Conservation (phyloP, 371 early-diverging fungal species). For the Mucor indicus region DNA sequence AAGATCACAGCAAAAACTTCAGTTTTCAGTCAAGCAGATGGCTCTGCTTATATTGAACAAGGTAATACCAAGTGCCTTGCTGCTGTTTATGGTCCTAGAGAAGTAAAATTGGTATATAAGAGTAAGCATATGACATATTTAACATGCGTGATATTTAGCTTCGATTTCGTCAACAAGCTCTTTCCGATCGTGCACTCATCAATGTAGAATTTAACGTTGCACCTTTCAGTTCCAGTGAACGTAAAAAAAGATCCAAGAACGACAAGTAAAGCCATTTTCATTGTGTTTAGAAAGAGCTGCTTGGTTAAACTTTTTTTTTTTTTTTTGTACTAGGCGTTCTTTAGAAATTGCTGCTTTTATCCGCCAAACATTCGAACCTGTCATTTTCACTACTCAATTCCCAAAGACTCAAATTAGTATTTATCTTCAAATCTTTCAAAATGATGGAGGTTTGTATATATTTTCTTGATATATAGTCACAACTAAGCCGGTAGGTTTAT, state of each 20-base stretch:
- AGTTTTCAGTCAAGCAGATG: slow-evolving; percentile 83
- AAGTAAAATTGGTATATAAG: slow-evolving; percentile 49
- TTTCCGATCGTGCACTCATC: slow-evolving; percentile 80
- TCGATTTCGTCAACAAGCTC: slow-evolving; percentile 52
- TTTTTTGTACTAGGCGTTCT: slow-evolving; percentile 57
- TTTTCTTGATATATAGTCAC: neutral
- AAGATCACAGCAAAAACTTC: slow-evolving; percentile 78
- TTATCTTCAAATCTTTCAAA: slow-evolving; percentile 86
- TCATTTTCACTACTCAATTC: slow-evolving; percentile 71
- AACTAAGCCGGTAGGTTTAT: neutral
- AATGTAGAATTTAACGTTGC: slow-evolving; percentile 90
- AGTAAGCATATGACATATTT: neutral
- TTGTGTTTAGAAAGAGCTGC: neutral
- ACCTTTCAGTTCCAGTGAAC: slow-evolving; percentile 89
- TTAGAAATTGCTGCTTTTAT: slow-evolving; percentile 83
- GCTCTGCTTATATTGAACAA: slow-evolving; percentile 92
- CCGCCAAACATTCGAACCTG: slow-evolving; percentile 89
- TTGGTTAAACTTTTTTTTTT: neutral
- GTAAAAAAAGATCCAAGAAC: slow-evolving; percentile 74
- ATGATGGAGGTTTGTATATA: slow-evolving; percentile 78
- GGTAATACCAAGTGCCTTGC: slow-evolving; percentile 94
- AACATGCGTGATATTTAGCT: slow-evolving; percentile 35
- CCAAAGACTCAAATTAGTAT: slow-evolving; percentile 92
- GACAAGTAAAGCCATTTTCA: slow-evolving; percentile 66
- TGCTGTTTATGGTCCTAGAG: slow-evolving; percentile 92